Conservation (phyloP, 345 rosid species). For the Eucalyptus albens region DNA sequence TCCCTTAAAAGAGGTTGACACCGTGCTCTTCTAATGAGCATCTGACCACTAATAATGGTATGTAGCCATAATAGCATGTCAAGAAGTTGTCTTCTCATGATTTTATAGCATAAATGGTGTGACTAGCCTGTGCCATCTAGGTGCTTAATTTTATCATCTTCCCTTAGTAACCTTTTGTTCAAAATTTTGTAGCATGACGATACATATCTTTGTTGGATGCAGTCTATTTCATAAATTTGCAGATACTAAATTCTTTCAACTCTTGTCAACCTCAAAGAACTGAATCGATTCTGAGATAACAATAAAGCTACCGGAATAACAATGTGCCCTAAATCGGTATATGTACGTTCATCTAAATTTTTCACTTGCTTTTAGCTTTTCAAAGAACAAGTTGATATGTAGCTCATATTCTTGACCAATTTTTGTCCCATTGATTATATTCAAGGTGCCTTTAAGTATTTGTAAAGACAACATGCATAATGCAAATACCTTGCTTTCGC, state of each 20-base stretch:
- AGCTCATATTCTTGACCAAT: neutral
- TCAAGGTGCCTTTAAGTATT: neutral
- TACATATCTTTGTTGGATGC: neutral
- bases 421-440: neutral
- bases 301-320: neutral
- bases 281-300: neutral
- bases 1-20: neutral
- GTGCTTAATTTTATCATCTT: neutral
- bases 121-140: neutral
- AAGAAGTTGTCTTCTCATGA: neutral
- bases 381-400: neutral
- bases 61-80: neutral
- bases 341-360: neutral
- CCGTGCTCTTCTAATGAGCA: neutral
- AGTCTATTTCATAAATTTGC: neutral
- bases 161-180: neutral
- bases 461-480: too few species aligned
- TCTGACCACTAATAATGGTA: neutral
- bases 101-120: neutral
- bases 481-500: neutral
- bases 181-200: neutral
- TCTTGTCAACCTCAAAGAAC: neutral
- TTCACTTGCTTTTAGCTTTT: neutral
- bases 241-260: neutral
- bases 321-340: neutral